Evolutionary conservation across 2,329 filamentous ascomycete genomes (phyloP).

Genomic region (Sporothrix dimorphospora): DNA sequence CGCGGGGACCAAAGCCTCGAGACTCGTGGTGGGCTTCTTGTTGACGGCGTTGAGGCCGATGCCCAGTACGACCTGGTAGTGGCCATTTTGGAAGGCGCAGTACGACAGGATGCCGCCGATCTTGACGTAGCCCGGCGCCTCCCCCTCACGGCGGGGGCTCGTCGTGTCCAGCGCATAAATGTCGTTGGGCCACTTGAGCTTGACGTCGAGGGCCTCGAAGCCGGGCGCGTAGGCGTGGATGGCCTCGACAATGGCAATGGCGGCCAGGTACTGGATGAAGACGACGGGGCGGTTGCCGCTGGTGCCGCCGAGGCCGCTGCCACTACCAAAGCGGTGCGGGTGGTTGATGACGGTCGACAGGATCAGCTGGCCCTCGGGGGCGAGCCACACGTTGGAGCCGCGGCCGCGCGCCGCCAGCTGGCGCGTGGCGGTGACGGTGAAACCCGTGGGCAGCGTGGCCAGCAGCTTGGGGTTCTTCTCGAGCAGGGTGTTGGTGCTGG

Average conservation of each 20-base stretch:
- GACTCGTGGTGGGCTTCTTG: constrained; percentile 79
- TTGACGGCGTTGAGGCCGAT: constrained; percentile 88
- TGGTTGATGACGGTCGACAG: constrained; percentile 90
- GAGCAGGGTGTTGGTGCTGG: constrained; percentile 89
- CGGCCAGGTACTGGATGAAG: constrained; percentile 91
- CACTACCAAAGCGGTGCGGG: constrained; percentile 61
- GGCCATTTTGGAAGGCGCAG: constrained; percentile 73
- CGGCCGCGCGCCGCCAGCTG: constrained; percentile 88
- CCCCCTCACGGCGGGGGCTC: background rate
- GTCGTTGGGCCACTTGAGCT: constrained; percentile 97
- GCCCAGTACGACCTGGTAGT: constrained; percentile 84
- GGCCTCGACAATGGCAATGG: constrained; percentile 82
- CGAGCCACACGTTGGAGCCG: constrained; percentile 92
- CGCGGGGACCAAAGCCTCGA: constrained; percentile 70
- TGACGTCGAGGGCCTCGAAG: constrained; percentile 76
- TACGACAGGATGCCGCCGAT: constrained; percentile 93
- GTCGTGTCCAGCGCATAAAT: constrained; percentile 75
- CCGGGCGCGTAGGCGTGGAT: constrained; percentile 77
- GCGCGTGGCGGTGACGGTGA: constrained; percentile 82
- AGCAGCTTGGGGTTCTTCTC: constrained; percentile 87
- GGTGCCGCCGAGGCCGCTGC: constrained; percentile 49
- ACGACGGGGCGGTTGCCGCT: constrained; percentile 64
- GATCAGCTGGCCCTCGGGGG: constrained; percentile 81
- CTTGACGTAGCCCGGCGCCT: constrained; percentile 66
- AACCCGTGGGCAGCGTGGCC: constrained; percentile 76